These are phyloP conservation scores for Yamagishiella unicocca DNA, from an alignment of 139 green algal genomes.

Conservation along the genomic window DNA sequence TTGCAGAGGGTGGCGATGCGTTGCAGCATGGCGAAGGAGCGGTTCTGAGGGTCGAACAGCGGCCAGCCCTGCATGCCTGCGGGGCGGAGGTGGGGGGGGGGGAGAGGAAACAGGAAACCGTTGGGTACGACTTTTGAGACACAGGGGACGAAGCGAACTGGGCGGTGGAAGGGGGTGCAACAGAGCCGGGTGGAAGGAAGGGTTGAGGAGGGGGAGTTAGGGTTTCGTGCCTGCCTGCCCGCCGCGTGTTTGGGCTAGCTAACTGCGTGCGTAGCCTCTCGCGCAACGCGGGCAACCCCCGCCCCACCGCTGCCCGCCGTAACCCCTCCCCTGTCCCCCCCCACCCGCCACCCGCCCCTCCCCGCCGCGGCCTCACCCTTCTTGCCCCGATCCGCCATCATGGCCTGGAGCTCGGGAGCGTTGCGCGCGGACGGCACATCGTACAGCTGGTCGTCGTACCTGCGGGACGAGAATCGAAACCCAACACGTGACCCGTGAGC, in stretches of 20 bases:
- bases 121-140: background rate
- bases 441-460: conserved; percentile 50
- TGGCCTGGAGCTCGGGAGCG: background rate
- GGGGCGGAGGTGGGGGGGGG: background rate
- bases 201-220: background rate
- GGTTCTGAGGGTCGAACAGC: conserved; percentile 47
- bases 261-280: too few species aligned
- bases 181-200: background rate
- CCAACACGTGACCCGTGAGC: background rate
- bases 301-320: background rate
- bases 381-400: conserved; percentile 25
- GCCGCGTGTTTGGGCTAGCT: too few species aligned
- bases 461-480: background rate
- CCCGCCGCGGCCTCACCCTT: conserved; percentile 10
- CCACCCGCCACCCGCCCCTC: background rate
- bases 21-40: conserved; percentile 74
- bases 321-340: background rate
- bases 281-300: background rate
- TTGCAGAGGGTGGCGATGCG: conserved; percentile 81
- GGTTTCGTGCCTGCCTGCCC: too few species aligned
- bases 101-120: background rate
- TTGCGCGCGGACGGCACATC: conserved; percentile 45
- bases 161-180: background rate
- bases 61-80: conserved; percentile 54
- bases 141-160: background rate